Evolutionary conservation across 345 rosid species (phyloP).

Genomic region (Populus pruinosa): DNA sequence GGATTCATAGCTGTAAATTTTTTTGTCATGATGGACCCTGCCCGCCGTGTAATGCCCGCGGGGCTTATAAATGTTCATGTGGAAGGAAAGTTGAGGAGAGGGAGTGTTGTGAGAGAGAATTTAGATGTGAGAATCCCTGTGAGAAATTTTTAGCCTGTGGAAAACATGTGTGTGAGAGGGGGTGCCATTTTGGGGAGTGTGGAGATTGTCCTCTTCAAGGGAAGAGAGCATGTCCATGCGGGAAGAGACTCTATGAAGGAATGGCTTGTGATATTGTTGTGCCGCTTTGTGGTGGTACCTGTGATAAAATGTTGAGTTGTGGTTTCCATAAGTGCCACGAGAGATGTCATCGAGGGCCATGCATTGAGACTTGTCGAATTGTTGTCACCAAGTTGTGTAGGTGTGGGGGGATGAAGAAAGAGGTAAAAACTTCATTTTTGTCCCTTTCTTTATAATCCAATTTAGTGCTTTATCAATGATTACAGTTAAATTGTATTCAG

Average conservation of each 20-base stretch:
- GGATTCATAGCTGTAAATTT: conserved; percentile 50
- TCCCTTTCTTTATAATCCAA: background rate
- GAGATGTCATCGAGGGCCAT: conserved; percentile 75
- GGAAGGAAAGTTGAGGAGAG: conserved; percentile 58
- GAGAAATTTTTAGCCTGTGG: conserved; percentile 55
- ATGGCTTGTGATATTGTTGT: conserved; percentile 66
- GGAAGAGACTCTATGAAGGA: conserved; percentile 69
- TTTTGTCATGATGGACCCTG: conserved; percentile 70
- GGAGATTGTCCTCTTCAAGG: conserved; percentile 81
- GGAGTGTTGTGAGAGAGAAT: conserved; percentile 70
- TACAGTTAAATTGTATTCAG: background rate
- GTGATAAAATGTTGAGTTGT: conserved; percentile 70
- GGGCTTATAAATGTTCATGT: conserved; percentile 54
- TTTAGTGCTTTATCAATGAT: background rate
- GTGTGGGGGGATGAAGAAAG: conserved; percentile 75
- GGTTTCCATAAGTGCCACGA: conserved; percentile 78
- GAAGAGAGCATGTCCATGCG: conserved; percentile 85
- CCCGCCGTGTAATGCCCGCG: conserved; percentile 63
- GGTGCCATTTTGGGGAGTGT: conserved; percentile 75
- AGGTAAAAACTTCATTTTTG: conserved; percentile 45
- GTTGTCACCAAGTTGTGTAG: conserved; percentile 67
- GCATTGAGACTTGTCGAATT: conserved; percentile 82
- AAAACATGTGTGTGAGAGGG: conserved; percentile 69
- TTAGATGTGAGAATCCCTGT: conserved; percentile 67
- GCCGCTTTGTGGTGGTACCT: conserved; percentile 79